Conservation (phyloP, 1,284 basidiomycete species). For the Anthracocystis setariae region DNA sequence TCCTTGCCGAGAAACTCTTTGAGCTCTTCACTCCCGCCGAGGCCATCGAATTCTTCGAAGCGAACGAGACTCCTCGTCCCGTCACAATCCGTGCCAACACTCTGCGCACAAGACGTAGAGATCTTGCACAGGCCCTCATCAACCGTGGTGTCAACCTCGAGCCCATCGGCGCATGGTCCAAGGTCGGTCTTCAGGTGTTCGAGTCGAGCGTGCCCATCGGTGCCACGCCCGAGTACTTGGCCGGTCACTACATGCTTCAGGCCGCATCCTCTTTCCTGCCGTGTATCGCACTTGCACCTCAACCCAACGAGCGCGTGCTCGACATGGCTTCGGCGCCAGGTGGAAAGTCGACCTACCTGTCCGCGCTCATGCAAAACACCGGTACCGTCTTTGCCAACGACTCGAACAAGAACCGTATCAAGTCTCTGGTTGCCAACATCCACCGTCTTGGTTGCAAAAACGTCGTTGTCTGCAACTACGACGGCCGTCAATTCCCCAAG, state of each 20-base stretch:
- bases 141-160: conserved; percentile 92
- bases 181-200: conserved; percentile 96
- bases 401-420: conserved; percentile 91
- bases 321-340: conserved; percentile 99
- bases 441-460: conserved; percentile 98
- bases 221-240: conserved; percentile 98
- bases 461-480: conserved; percentile 95
- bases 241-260: conserved; percentile 99
- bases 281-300: conserved; percentile 91
- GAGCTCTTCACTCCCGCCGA: conserved; percentile 91
- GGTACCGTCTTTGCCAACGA: conserved; percentile 99
- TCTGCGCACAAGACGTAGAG: conserved; percentile 88
- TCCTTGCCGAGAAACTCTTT: conserved; percentile 92
- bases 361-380: conserved; percentile 88
- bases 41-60: conserved; percentile 94
- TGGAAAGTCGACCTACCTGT: conserved; percentile 84
- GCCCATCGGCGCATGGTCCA: conserved; percentile 98
- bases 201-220: conserved; percentile 91
- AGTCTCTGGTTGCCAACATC: conserved; percentile 94
- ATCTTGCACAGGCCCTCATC: conserved; percentile 92
- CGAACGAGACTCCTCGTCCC: conserved; percentile 94
- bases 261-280: conserved; percentile 99
- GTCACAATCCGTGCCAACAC: conserved; percentile 99
- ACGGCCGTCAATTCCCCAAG: conserved; percentile 98
- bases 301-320: conserved; percentile 90